Evolutionary conservation across 345 rosid genomes (phyloP).

Genomic region (Capsella bursapastoris): DNA sequence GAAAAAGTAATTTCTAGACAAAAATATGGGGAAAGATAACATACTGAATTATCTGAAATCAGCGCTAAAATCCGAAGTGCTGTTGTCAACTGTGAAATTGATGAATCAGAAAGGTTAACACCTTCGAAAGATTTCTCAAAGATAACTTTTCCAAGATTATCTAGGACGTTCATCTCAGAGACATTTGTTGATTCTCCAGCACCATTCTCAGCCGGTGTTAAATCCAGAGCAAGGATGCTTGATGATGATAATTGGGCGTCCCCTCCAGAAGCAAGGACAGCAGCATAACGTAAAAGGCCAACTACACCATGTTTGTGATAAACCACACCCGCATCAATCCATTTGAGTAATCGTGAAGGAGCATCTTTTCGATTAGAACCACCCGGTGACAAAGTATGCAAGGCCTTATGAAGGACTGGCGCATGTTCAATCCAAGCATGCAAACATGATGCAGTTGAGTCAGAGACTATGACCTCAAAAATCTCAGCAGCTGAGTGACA

Average conservation of each 20-base stretch:
- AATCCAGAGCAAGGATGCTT: slow-evolving; percentile 73
- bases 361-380: slow-evolving; percentile 96
- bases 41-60: slow-evolving; percentile 83
- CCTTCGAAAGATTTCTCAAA: slow-evolving; percentile 89
- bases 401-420: slow-evolving; percentile 82
- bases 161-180: slow-evolving; percentile 79
- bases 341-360: slow-evolving; percentile 87
- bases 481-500: slow-evolving; percentile 97
- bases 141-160: slow-evolving; percentile 82
- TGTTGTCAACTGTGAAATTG: slow-evolving; percentile 88
- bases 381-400: slow-evolving; percentile 90
- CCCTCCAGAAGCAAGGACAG: slow-evolving; percentile 91
- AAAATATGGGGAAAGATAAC: slow-evolving; percentile 37
- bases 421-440: slow-evolving; percentile 93
- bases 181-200: slow-evolving; percentile 74
- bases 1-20: slow-evolving; percentile 26
- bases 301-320: slow-evolving; percentile 89
- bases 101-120: slow-evolving; percentile 77
- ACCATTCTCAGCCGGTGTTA: slow-evolving; percentile 72
- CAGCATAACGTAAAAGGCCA: slow-evolving; percentile 92
- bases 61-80: slow-evolving; percentile 88
- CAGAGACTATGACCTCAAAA: slow-evolving; percentile 88
- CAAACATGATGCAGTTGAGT: slow-evolving; percentile 85
- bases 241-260: slow-evolving; percentile 84
- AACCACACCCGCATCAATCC: slow-evolving; percentile 94